Conservation (phyloP, 345 rosid species). For the Corchorus olitorius region DNA sequence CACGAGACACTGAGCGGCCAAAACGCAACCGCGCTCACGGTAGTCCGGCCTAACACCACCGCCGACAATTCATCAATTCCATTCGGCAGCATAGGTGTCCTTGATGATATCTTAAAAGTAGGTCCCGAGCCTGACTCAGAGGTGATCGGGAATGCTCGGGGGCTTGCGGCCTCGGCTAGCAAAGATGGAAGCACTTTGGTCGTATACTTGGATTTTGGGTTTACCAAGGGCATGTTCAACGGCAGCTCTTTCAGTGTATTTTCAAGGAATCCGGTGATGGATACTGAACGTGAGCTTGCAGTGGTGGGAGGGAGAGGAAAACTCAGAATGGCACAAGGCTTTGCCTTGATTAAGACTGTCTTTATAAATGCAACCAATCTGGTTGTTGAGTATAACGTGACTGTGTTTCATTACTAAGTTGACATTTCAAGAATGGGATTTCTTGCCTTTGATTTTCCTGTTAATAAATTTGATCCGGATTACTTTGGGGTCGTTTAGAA, state of each 20-base stretch:
- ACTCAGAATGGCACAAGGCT: constrained; percentile 54
- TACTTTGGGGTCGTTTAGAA: no score
- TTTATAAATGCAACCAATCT: constrained; percentile 27
- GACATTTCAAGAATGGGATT: no score
- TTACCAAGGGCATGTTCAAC: constrained; percentile 37
- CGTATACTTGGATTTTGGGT: constrained; percentile 42
- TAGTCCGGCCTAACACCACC: constrained; percentile 28
- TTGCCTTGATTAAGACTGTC: constrained; percentile 29
- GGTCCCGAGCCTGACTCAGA: constrained; percentile 40
- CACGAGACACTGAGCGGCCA: constrained; percentile 34
- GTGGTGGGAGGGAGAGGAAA: constrained; percentile 55
- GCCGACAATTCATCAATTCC: constrained; percentile 17
- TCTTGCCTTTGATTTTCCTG: no score
- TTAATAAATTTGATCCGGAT: no score
- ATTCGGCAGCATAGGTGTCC: constrained; percentile 38
- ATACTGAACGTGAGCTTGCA: constrained; percentile 39
- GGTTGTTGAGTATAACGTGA: constrained; percentile 34
- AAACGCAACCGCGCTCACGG: constrained; percentile 30
- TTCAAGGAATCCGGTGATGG: constrained; percentile 46
- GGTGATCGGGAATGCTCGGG: constrained; percentile 47
- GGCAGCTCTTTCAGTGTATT: constrained; percentile 53
- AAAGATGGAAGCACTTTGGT: constrained; percentile 25
- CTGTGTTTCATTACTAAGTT: constrained; percentile 28
- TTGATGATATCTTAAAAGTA: constrained; percentile 42
- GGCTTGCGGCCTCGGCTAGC: constrained; percentile 40